A percentile compares a stretch with the other conserved stretches of the same genome.
These are phyloP conservation scores for Capronia americana DNA, from an alignment of 2,329 filamentous ascomycete genomes.

Conservation along the genomic window DNA sequence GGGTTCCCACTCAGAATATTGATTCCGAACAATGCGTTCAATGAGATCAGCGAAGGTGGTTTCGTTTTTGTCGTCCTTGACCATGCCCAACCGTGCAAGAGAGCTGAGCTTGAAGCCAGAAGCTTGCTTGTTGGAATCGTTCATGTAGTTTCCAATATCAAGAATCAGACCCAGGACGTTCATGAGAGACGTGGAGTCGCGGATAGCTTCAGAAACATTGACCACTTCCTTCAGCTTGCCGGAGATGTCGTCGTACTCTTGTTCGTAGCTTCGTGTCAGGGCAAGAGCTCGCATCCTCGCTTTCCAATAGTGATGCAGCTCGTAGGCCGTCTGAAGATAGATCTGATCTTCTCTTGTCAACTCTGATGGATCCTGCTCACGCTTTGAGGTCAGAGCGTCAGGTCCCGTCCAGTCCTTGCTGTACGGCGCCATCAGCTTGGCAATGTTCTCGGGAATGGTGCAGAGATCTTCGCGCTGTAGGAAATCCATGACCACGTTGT, in stretches of 20 bases:
- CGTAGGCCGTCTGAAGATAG: constrained; percentile 89
- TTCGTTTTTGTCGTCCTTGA: constrained; percentile 99
- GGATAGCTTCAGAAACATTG: constrained; percentile 81
- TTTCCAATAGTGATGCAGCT: constrained; percentile 98
- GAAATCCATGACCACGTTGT: constrained; percentile 94
- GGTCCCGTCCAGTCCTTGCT: constrained; percentile 95
- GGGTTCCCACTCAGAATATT: constrained; percentile 93
- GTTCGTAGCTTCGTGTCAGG: constrained; percentile 81
- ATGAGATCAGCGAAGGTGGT: constrained; percentile 94
- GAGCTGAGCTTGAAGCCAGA: constrained; percentile 98
- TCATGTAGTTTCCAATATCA: constrained; percentile 99
- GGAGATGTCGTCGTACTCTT: constrained; percentile 90
- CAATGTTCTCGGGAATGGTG: constrained; percentile 86
- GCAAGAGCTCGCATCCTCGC: constrained; percentile 90
- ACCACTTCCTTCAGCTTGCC: constrained; percentile 86
- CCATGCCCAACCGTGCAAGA: constrained; percentile 89
- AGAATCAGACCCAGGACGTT: constrained; percentile 94
- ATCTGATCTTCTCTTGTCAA: constrained; percentile 95
- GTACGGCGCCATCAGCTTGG: constrained; percentile 92
- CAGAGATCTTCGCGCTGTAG: constrained; percentile 90
- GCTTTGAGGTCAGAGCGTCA: constrained; percentile 74
- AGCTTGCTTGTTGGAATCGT: constrained; percentile 98
- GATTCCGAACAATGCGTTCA: constrained; percentile 92
- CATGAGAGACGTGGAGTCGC: constrained; percentile 91
- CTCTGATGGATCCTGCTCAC: constrained; percentile 85